These are phyloP conservation scores for Xylaria longipes DNA, from an alignment of 495 filamentous ascomycete species.

Conservation along the genomic window DNA sequence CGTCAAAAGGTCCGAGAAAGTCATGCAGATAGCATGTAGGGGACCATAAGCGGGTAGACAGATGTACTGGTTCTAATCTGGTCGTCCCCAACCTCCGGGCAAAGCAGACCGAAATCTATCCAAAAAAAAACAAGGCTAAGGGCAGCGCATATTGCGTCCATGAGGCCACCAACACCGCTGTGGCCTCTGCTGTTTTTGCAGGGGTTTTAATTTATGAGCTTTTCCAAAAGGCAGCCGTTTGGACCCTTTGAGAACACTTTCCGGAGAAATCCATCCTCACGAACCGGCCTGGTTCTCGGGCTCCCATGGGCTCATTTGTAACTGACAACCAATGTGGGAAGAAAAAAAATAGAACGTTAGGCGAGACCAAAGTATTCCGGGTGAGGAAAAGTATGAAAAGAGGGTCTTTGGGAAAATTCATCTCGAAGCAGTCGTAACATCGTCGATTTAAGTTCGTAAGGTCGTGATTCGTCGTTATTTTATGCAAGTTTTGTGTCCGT, in stretches of 20 bases:
- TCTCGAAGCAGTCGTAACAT: slow-evolving; percentile 26
- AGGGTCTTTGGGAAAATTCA: slow-evolving; percentile 19
- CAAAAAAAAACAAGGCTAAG: background rate
- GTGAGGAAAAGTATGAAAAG: slow-evolving; percentile 21
- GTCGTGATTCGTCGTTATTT: slow-evolving; percentile 37
- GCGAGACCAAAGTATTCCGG: slow-evolving; percentile 16
- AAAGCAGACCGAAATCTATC: slow-evolving; percentile 24
- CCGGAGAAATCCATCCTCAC: slow-evolving; percentile 22
- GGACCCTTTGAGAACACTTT: slow-evolving; percentile 1
- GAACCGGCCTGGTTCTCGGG: slow-evolving; percentile 42
- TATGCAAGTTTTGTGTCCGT: slow-evolving; percentile 46
- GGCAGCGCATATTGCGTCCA: background rate
- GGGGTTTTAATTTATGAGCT: background rate
- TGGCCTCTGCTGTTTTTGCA: slow-evolving; percentile 13
- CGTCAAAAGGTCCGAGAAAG: slow-evolving; percentile 4
- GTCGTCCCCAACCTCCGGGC: slow-evolving; percentile 5
- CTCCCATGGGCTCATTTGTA: slow-evolving; percentile 29
- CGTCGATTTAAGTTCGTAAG: slow-evolving; percentile 36
- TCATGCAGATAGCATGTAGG: background rate
- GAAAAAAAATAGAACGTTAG: slow-evolving; percentile 20
- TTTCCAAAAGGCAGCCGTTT: background rate
- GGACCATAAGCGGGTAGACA: background rate
- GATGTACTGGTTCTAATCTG: slow-evolving; percentile 19
- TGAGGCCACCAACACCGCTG: slow-evolving; percentile 4
- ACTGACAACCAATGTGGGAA: slow-evolving; percentile 22